Evolutionary conservation across 331 rosid genomes (phyloP).

Genomic region (Rosa hybrid): DNA sequence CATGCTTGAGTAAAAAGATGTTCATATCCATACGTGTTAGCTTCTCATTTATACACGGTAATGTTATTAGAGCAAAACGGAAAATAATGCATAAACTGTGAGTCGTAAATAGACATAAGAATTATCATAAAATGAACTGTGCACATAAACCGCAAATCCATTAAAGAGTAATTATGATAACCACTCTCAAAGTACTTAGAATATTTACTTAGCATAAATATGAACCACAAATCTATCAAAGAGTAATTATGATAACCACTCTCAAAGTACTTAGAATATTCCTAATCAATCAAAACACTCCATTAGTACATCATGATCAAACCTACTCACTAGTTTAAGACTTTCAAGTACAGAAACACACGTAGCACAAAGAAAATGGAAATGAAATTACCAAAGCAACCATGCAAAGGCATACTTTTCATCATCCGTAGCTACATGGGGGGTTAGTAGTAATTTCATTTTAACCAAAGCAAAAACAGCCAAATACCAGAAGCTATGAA

Average conservation of each 20-base stretch:
- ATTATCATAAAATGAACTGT: too few relatives aligned
- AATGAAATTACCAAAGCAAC: slow-evolving; percentile 11
- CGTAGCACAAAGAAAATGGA: not conserved
- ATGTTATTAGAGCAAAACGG: too few relatives aligned
- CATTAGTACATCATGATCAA: not conserved
- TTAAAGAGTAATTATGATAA: not conserved
- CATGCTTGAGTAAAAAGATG: not conserved
- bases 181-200: not conserved
- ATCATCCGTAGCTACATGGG: not conserved
- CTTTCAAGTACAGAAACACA: not conserved
- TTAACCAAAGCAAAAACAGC: not conserved
- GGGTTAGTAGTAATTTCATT: not conserved
- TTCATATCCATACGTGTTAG: not conserved
- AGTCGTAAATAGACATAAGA: too few relatives aligned
- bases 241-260: not conserved
- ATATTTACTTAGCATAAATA: too few relatives aligned
- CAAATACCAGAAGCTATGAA: not conserved
- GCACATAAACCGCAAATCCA: not conserved
- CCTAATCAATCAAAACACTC: not conserved
- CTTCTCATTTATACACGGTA: not conserved
- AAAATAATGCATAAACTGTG: too few relatives aligned
- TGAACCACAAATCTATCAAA: not conserved
- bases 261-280: not conserved
- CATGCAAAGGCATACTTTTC: not conserved
- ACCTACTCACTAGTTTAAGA: not conserved